Percentiles rank a stretch among this genome's conserved stretches.
phyloP scores from a whole-genome alignment of 2,329 filamentous ascomycete species.

The Didymella pomorum region DNA sequence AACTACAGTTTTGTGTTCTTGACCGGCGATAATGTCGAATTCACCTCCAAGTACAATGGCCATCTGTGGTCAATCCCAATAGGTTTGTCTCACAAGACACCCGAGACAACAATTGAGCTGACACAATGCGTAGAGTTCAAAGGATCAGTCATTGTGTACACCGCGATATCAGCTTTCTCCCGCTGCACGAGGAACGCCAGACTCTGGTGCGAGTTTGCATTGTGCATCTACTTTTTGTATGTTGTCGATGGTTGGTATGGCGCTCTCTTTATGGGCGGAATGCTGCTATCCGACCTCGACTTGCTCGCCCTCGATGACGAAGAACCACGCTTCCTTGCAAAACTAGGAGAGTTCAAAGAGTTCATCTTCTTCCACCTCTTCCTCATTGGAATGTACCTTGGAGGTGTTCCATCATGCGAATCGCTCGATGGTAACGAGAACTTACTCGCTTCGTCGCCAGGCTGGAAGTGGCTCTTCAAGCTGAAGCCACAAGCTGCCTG shows the following conservation, averaged over 20 bases:
- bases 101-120: too few species aligned
- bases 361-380: slow-evolving; percentile 52
- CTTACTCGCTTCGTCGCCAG: slow-evolving; percentile 61
- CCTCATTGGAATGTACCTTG: slow-evolving; percentile 63
- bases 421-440: slow-evolving; percentile 51
- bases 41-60: slow-evolving; percentile 54
- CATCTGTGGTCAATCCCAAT: slow-evolving; percentile 51
- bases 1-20: slow-evolving; percentile 73
- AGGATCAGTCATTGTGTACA: slow-evolving; percentile 71
- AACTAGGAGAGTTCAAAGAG: slow-evolving; percentile 62
- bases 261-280: slow-evolving; percentile 47
- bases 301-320: slow-evolving; percentile 39
- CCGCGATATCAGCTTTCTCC: slow-evolving; percentile 64
- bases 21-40: slow-evolving; percentile 65
- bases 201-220: slow-evolving; percentile 60
- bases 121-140: slow-evolving; percentile 45
- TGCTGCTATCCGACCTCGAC: slow-evolving; percentile 50
- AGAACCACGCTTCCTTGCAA: slow-evolving; percentile 56
- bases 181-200: slow-evolving; percentile 63
- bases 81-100: slow-evolving; percentile 1
- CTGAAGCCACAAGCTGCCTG: slow-evolving; percentile 72
- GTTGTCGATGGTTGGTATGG: slow-evolving; percentile 71
- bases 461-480: slow-evolving; percentile 68
- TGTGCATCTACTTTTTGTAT: slow-evolving; percentile 73
- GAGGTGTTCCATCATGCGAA: slow-evolving; percentile 66